Evolutionary conservation across 108 stramenopile genomes (phyloP).

Genomic region (Fragilariopsis cylindrus): DNA sequence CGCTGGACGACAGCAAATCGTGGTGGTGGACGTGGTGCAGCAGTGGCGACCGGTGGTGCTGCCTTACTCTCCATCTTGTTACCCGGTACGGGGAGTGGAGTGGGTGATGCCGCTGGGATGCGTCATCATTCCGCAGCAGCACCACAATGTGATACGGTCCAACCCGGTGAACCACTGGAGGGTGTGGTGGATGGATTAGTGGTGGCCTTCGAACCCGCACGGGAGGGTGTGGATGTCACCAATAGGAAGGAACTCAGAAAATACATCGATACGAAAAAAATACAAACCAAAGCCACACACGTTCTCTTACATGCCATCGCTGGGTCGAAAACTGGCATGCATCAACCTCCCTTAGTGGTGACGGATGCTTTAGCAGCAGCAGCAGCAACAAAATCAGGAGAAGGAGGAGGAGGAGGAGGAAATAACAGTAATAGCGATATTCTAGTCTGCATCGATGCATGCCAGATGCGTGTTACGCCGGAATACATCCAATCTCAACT

Average conservation of each 20-base stretch:
- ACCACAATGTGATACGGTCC: neutral
- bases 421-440: neutral
- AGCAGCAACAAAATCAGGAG: neutral
- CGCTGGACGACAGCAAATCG: neutral
- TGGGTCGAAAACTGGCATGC: neutral
- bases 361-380: neutral
- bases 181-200: neutral
- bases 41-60: neutral
- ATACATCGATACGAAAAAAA: neutral
- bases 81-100: neutral
- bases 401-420: too few species aligned
- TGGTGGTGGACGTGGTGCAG: neutral
- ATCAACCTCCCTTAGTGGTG: neutral
- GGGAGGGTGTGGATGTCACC: neutral
- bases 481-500: neutral
- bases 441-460: neutral
- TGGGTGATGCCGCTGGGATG: neutral
- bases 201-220: neutral
- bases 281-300: neutral
- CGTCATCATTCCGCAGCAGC: neutral
- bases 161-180: neutral
- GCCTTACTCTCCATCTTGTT: neutral
- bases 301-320: neutral
- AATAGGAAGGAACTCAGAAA: neutral
- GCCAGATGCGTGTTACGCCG: conserved; percentile 3